Evolutionary conservation across 805 yeast species (phyloP).

Genomic region (Metschnikowia amazonensis): DNA sequence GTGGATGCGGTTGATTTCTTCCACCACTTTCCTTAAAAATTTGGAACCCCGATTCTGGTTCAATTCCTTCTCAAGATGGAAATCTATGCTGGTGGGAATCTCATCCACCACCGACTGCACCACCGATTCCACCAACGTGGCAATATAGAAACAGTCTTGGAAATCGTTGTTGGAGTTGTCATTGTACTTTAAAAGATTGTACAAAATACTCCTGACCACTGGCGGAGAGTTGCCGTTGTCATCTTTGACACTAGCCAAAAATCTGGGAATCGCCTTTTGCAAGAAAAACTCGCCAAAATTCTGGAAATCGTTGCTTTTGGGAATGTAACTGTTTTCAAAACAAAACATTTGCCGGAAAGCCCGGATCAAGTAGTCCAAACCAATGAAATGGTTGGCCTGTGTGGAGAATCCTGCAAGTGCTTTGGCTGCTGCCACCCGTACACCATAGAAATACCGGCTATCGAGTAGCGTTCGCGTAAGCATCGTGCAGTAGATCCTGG

Average conservation of each 20-base stretch:
- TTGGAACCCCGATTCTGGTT: slow-evolving; percentile 4
- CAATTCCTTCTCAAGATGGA: slow-evolving; percentile 10
- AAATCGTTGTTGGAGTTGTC: slow-evolving; percentile 79
- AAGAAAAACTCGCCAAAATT: slow-evolving; percentile 67
- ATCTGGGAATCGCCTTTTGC: slow-evolving; percentile 62
- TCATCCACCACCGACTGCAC: slow-evolving; percentile 27
- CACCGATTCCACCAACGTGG: slow-evolving; percentile 53
- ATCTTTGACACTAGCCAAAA: slow-evolving; percentile 59
- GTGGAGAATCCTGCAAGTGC: slow-evolving; percentile 70
- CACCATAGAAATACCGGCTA: slow-evolving; percentile 79
- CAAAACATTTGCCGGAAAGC: slow-evolving; percentile 72
- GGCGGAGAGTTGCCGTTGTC: slow-evolving; percentile 57
- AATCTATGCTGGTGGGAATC: slow-evolving; percentile 18
- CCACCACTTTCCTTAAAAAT: slow-evolving; percentile 33
- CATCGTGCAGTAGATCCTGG: slow-evolving; percentile 66
- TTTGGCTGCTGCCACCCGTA: slow-evolving; percentile 79
- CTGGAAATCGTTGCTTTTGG: slow-evolving; percentile 76
- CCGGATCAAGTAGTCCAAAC: slow-evolving; percentile 65
- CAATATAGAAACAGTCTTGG: slow-evolving; percentile 66
- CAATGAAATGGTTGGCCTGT: slow-evolving; percentile 60
- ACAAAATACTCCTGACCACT: slow-evolving; percentile 56
- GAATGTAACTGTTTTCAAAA: slow-evolving; percentile 57
- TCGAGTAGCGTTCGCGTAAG: slow-evolving; percentile 81
- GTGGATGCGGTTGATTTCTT: slow-evolving; percentile 69
- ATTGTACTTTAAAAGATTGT: slow-evolving; percentile 74